These are phyloP conservation scores for Basidiobolus meristosporus DNA, from an alignment of 371 early-diverging fungal genomes.

Conservation along the genomic window DNA sequence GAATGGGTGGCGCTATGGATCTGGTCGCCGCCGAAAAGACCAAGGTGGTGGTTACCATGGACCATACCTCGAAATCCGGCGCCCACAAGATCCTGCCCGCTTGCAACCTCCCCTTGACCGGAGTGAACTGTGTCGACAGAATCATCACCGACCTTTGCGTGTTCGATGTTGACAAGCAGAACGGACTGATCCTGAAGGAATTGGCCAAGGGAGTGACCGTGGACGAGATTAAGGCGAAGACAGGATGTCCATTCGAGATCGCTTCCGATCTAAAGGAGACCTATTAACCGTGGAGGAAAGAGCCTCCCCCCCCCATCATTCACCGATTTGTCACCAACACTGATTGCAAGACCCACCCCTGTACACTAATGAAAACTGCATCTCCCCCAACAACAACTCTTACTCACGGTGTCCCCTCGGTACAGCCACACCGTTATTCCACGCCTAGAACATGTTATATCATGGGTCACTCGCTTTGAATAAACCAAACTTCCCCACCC, in stretches of 20 bases:
- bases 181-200: conserved; percentile 23
- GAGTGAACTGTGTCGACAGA: conserved; percentile 31
- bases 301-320: too few species aligned
- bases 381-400: too few species aligned
- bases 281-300: too few species aligned
- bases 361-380: too few species aligned
- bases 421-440: too few species aligned
- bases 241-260: conserved; percentile 31
- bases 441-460: too few species aligned
- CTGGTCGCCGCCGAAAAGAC: conserved; percentile 29
- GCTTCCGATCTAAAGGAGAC: conserved; percentile 14
- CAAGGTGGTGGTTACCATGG: conserved; percentile 53
- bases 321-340: too few species aligned
- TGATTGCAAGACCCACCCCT: too few species aligned
- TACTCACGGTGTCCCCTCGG: too few species aligned
- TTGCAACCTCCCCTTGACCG: conserved; percentile 42
- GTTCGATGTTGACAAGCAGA: conserved; percentile 18
- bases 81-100: conserved; percentile 34
- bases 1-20: conserved; percentile 58
- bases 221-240: conserved; percentile 27
- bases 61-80: conserved; percentile 39
- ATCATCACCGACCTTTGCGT: conserved; percentile 45
- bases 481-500: too few species aligned
- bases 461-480: too few species aligned
- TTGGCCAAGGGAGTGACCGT: conserved; percentile 24